These are phyloP conservation scores for Magnaporthiopsis incrustans DNA, from an alignment of 2,329 filamentous ascomycete genomes.

Conservation along the genomic window DNA sequence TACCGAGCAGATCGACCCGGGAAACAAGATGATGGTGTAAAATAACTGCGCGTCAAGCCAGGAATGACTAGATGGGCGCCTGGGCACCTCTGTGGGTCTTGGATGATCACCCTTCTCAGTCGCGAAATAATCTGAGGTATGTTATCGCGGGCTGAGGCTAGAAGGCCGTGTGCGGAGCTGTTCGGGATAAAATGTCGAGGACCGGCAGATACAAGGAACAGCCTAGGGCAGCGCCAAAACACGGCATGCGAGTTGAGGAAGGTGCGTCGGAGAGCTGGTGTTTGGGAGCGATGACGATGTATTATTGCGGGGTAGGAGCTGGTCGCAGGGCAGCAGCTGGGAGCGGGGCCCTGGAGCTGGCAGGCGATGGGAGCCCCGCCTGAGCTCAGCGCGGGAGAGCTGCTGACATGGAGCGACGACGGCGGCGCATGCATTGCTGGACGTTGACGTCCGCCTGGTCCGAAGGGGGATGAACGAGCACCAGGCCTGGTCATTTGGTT, in stretches of 20 bases:
- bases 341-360: not conserved
- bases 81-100: not conserved
- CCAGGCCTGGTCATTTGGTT: not conserved
- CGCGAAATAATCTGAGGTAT: not conserved
- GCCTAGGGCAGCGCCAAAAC: not conserved
- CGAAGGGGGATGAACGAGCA: not conserved
- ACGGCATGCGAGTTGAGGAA: not conserved
- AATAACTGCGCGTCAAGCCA: not conserved
- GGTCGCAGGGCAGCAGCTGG: not conserved
- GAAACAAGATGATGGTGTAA: not conserved
- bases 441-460: not conserved
- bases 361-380: not conserved
- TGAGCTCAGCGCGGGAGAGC: not conserved
- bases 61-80: not conserved
- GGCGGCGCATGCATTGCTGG: not conserved
- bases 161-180: not conserved
- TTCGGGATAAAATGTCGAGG: not conserved
- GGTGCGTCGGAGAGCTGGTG: not conserved
- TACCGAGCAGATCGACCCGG: not conserved
- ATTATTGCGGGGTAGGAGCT: constrained; percentile 4
- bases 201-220: not conserved
- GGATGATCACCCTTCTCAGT: not conserved
- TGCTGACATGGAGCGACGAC: not conserved
- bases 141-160: not conserved
- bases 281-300: constrained; percentile 1